phyloP scores from a whole-genome alignment of 2,329 filamentous ascomycete genomes.

The Diplocarpon rosae region DNA sequence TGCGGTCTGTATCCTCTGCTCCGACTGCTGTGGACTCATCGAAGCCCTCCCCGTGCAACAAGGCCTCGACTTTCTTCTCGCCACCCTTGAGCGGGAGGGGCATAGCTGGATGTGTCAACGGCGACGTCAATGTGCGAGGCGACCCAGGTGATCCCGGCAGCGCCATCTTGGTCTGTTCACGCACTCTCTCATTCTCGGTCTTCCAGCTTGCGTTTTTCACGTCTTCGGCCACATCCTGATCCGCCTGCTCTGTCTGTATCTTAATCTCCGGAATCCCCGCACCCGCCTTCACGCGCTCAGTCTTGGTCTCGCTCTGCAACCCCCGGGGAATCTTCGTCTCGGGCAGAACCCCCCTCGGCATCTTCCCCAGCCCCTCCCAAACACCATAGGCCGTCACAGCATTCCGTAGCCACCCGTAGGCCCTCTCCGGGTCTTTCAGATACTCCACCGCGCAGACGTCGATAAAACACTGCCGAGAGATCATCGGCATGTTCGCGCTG shows the following conservation, averaged over 20 bases:
- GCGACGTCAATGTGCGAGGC: neutral
- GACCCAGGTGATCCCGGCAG: too few species aligned
- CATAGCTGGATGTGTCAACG: neutral
- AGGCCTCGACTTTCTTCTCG: conserved; percentile 5
- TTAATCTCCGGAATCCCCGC: too few species aligned
- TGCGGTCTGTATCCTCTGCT: too few species aligned
- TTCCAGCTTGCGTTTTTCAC: too few species aligned
- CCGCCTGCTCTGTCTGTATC: too few species aligned
- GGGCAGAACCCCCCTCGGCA: conserved; percentile 16
- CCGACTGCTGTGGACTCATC: neutral
- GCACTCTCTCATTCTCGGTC: too few species aligned
- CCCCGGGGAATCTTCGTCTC: neutral
- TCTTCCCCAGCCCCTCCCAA: conserved; percentile 16
- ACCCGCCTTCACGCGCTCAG: too few species aligned
- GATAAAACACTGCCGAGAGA: conserved; percentile 51
- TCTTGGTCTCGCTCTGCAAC: neutral
- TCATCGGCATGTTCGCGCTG: conserved; percentile 31
- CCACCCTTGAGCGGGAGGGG: conserved; percentile 2
- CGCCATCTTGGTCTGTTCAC: too few species aligned
- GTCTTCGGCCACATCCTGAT: too few species aligned
- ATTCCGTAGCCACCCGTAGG: conserved; percentile 8
- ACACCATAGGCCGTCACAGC: conserved; percentile 14
- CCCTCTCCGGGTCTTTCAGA: conserved; percentile 13
- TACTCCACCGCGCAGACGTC: conserved; percentile 29
- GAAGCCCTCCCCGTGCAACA: conserved; percentile 2